Percentiles rank a stretch among this genome's conserved stretches.
phyloP scores from a whole-genome alignment of 2,329 filamentous ascomycete genomes.

The Phialophora expanda region DNA sequence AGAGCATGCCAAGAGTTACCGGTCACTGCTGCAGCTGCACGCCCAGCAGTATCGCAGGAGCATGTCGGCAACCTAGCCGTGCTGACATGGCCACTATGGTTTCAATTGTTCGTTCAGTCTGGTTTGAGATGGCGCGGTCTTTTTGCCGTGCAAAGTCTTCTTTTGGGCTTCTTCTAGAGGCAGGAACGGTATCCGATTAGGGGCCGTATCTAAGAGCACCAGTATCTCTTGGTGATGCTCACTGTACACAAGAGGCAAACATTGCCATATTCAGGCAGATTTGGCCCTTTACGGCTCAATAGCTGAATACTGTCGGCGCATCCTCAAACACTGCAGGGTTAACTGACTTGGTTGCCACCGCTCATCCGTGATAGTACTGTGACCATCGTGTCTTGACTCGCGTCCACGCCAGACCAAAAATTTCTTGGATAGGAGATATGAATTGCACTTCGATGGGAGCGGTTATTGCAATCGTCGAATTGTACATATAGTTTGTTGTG shows the following conservation, averaged over 20 bases:
- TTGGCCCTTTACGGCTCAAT: slow-evolving; percentile 12
- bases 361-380: neutral
- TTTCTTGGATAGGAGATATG: neutral
- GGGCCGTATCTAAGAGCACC: slow-evolving; percentile 9
- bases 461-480: too few relatives aligned
- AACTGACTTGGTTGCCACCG: neutral
- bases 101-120: slow-evolving; percentile 10
- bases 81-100: neutral
- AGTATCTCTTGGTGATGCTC: slow-evolving; percentile 1
- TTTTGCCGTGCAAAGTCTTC: neutral
- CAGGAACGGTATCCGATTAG: slow-evolving; percentile 2
- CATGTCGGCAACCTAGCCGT: slow-evolving; percentile 25
- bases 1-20: slow-evolving; percentile 4
- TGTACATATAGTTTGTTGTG: too few relatives aligned
- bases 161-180: slow-evolving; percentile 6
- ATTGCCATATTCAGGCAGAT: slow-evolving; percentile 1
- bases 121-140: slow-evolving; percentile 11
- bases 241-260: neutral
- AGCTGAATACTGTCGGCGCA: slow-evolving; percentile 22
- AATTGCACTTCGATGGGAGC: too few relatives aligned
- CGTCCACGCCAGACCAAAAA: neutral
- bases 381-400: too few relatives aligned
- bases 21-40: slow-evolving; percentile 12
- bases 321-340: neutral
- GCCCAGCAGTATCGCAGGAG: slow-evolving; percentile 27